Base-by-base conservation (phyloP, 2,329 filamentous ascomycete species). In the Paraphoma sp. region DNA sequence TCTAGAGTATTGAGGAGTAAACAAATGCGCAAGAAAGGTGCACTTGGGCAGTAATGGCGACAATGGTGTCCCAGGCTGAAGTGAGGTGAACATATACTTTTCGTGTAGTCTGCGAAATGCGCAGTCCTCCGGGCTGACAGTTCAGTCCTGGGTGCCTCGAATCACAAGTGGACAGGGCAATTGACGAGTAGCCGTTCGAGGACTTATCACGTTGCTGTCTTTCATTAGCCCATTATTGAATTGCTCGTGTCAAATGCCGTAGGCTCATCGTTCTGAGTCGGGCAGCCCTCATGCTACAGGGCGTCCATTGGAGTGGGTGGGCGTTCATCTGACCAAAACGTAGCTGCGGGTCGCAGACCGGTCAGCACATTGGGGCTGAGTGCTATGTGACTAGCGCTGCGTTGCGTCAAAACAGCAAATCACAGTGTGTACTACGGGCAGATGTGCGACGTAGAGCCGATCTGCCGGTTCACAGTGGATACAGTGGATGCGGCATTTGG, bases 121-220 rank as follows among this genome's bases (percentile, higher is more conserved):
- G 44, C 45, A 49, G 41, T 45, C 45, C 47, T 56, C 54, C 58
- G 60, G 23, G 62, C 60, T 65, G 62, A 62, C 53, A 45, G 43
- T 29, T 44, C 48, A 51, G 51, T 48, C 51, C 31, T 58, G 47
- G 48, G 29, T 55, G 47, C 59, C 51, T 60, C 62, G 57, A 47
- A 51, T 40, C 51, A 53, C 42, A 42, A 52, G 40, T 43, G 11
- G 41, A 28, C 56, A 63, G 54, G 54, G 50, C 57, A 54, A 64
- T 64, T 59, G 57, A 60, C 59, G 62, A 64, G 60, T 64, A 60
- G 53, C 33, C 41, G 45, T 51, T 28, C 41, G 49, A 46, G 57
- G 51, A 41, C 45, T 59, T 64, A 62, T 65, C 61, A 62, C 63
- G 61, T 65, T 62, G n/a, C 49, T 42, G 29, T 38, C n/a, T 53